Percentiles rank a stretch among this genome's conserved stretches.
Evolutionary conservation across 164 flowering plant species (phyloP).

Genomic region (Macadamia integrifolia): DNA sequence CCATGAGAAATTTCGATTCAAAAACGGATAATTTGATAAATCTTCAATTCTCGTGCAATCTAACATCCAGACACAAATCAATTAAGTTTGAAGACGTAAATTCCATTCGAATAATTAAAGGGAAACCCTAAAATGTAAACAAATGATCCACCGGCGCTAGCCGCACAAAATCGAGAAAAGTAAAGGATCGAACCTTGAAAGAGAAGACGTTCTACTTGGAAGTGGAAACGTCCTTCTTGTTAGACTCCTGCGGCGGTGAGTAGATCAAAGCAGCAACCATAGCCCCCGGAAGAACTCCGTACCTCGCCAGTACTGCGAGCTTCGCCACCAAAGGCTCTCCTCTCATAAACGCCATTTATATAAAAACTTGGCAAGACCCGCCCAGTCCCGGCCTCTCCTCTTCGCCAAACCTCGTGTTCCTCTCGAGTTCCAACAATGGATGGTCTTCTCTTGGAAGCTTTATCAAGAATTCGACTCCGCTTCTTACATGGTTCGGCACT

Average conservation of each 20-base stretch:
- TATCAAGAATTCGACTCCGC: neutral
- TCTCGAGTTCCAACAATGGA: too few relatives aligned
- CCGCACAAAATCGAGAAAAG: neutral
- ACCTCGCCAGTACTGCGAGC: slow-evolving; percentile 31
- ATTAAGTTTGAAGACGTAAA: neutral
- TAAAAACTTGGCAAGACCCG: neutral
- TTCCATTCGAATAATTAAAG: neutral
- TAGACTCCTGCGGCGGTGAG: slow-evolving; percentile 26
- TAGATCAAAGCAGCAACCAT: slow-evolving; percentile 36
- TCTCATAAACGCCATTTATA: slow-evolving; percentile 29
- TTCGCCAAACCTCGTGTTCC: neutral
- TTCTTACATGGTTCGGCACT: too few relatives aligned
- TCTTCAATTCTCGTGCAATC: neutral
- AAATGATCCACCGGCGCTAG: neutral
- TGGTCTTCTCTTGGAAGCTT: too few relatives aligned
- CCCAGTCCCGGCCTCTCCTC: neutral
- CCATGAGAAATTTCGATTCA: neutral
- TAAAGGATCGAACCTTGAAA: neutral
- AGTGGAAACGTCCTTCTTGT: slow-evolving; percentile 10
- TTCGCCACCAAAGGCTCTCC: slow-evolving; percentile 37
- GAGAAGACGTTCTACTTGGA: neutral
- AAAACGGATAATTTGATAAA: neutral
- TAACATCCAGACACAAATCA: too few relatives aligned
- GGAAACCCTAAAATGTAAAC: neutral
- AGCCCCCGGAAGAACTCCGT: slow-evolving; percentile 32